Evolutionary conservation across 371 early-diverging fungal genomes (phyloP).

Genomic region (Homolaphlyctis polyrhiza): DNA sequence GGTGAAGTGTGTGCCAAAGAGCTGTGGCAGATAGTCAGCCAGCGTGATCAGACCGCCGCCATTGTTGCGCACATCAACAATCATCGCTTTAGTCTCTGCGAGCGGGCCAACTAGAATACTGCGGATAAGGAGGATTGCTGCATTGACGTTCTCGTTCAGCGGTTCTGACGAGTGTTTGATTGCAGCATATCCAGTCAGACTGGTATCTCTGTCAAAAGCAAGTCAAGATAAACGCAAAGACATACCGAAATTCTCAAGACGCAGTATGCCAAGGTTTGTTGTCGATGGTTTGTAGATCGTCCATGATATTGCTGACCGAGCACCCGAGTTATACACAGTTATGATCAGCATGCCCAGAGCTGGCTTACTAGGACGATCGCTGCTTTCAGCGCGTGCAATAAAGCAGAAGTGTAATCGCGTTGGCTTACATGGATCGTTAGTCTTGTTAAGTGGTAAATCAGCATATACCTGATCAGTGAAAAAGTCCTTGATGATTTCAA

Average conservation of each 20-base stretch:
- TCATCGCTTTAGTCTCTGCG: conserved; percentile 13
- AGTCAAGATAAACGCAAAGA: too few species aligned
- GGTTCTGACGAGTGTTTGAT: too few species aligned
- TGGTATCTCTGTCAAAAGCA: too few species aligned
- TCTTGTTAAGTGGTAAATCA: neutral
- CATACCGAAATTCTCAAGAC: conserved; percentile 9
- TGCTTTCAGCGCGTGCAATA: too few species aligned
- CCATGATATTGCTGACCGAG: conserved; percentile 5
- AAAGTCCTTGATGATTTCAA: neutral
- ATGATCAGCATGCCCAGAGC: too few species aligned
- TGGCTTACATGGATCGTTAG: neutral
- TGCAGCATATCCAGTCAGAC: too few species aligned
- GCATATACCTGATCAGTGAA: neutral
- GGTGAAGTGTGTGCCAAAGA: conserved; percentile 6
- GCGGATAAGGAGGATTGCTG: neutral
- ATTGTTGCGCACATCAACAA: conserved; percentile 19
- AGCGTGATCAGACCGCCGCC: conserved; percentile 15
- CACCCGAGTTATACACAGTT: too few species aligned
- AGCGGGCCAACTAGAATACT: conserved; percentile 4
- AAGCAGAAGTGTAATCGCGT: too few species aligned
- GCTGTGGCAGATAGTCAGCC: conserved; percentile 13
- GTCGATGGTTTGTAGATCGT: conserved; percentile 8
- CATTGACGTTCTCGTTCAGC: neutral
- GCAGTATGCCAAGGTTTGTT: conserved; percentile 18
- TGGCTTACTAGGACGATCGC: too few species aligned